Base-by-base conservation (phyloP, 768 basidiomycete species). In the Russula brevipes region DNA sequence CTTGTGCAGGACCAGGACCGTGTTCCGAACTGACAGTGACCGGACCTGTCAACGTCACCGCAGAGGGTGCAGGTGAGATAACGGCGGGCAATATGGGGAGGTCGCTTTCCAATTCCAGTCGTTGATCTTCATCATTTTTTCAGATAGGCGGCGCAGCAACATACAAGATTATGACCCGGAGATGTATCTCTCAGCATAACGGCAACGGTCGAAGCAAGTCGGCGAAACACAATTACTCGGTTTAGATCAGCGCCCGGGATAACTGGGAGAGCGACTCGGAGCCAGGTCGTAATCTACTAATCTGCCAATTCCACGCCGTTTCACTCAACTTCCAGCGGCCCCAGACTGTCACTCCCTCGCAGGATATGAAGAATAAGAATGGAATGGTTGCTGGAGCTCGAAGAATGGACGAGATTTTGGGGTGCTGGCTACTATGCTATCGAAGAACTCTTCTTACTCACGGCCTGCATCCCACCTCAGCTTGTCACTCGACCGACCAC, bases 221-320 rank as follows among this genome's bases (percentile, higher is more conserved):
- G 44, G 8, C 16, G 3, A 41, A 41, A 36, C 51, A 35, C 24
- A 52, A 36, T 31, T 49, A 44, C 35, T 44, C 35, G 30, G 9
- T 53, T 45, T 24, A 38, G 56, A 57, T 63, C 52, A 9, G 62
- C 38, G 62, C 57, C n/a, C 57, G 36, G 31, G 9, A n/a, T 31
- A 35, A 14, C 31, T 24, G 19, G 50, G 38, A 47, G 41, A 38
- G 9, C 38, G 38, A 39, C 7, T 39, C 11, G 7, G 38, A 39
- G 9, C 16, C 41, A 39, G 10, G 41, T n/a, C 38, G 17, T 42
- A 33, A 35, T 46, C 12, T 52, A 3, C 10, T 31, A 19, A n/a
- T 42, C 14, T 42, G 12, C 16, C 41, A 42, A 10, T 12, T 16
- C 14, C 41, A 42, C 8, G 12, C 10, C 14, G 11, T 42, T 42